A percentile compares a stretch with the other conserved stretches of the same genome.
phyloP scores from a whole-genome alignment of 345 rosid species.

The Eucalyptus erythrocorys region DNA sequence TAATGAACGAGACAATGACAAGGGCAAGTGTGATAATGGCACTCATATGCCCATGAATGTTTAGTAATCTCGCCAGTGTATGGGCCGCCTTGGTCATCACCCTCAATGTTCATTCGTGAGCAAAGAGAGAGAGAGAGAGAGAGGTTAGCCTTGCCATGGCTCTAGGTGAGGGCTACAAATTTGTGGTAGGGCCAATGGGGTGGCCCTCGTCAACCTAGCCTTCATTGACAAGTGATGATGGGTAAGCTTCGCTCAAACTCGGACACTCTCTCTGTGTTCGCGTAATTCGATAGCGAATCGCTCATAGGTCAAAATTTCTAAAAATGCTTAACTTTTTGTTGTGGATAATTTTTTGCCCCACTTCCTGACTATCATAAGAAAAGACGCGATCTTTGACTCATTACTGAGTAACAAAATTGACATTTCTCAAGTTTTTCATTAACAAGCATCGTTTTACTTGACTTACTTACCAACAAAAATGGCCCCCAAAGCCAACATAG shows the following conservation, averaged over 20 bases:
- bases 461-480: neutral
- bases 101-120: accelerated
- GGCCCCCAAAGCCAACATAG: neutral
- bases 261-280: accelerated
- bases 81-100: neutral
- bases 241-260: neutral
- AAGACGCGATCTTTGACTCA: neutral
- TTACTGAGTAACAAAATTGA: neutral
- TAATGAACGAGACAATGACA: neutral
- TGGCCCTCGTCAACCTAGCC: accelerated
- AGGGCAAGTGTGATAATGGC: neutral
- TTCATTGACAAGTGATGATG: neutral
- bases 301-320: neutral
- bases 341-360: neutral
- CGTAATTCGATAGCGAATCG: accelerated
- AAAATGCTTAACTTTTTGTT: neutral
- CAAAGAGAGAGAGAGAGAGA: neutral
- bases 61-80: accelerated
- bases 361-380: neutral
- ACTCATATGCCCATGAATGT: accelerated
- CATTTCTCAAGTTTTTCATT: neutral
- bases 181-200: neutral
- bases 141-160: neutral
- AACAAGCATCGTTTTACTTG: neutral
- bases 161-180: neutral